Percentiles rank a stretch among this genome's conserved stretches.
Evolutionary conservation across 352 stramenopile genomes (phyloP).

Genomic region (Phytophthora sp.): DNA sequence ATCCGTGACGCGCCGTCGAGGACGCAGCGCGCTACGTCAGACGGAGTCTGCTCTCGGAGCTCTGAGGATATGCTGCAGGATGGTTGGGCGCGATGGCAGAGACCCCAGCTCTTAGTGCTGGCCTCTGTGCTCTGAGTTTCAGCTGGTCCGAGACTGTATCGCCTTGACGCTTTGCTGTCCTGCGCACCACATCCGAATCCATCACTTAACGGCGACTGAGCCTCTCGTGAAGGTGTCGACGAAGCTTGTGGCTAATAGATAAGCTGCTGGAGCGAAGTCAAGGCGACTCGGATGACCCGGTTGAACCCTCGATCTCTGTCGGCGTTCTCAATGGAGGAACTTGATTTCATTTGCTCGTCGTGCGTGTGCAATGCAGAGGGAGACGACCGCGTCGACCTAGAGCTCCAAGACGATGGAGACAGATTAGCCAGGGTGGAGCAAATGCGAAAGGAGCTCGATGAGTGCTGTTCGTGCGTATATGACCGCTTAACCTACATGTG

Average conservation of each 20-base stretch:
- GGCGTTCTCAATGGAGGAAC: constrained; percentile 56
- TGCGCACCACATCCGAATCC: constrained; percentile 16
- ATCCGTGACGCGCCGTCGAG: constrained; percentile 3
- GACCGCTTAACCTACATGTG: constrained; percentile 77
- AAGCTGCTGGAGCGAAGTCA: not conserved
- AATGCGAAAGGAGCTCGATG: constrained; percentile 36
- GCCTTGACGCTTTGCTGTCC: not conserved
- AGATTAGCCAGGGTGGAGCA: constrained; percentile 11
- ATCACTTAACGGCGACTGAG: not conserved
- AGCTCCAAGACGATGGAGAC: constrained; percentile 12
- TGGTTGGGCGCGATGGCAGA: not conserved
- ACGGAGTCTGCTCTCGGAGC: not conserved
- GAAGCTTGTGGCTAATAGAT: not conserved
- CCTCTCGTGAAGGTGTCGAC: not conserved
- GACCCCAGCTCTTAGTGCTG: not conserved
- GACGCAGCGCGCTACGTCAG: constrained; percentile 13
- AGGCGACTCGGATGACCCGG: constrained; percentile 14
- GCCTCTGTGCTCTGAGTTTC: constrained; percentile 8
- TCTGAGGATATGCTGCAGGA: not conserved
- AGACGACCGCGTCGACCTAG: constrained; percentile 36
- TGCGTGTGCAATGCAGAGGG: constrained; percentile 61
- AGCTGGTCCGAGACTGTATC: not conserved
- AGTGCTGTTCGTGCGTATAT: constrained; percentile 72
- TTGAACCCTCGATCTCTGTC: constrained; percentile 23
- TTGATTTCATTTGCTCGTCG: constrained; percentile 64